phyloP scores from a whole-genome alignment of 192 early-diverging fungal species.

The Coemansia sp. region DNA sequence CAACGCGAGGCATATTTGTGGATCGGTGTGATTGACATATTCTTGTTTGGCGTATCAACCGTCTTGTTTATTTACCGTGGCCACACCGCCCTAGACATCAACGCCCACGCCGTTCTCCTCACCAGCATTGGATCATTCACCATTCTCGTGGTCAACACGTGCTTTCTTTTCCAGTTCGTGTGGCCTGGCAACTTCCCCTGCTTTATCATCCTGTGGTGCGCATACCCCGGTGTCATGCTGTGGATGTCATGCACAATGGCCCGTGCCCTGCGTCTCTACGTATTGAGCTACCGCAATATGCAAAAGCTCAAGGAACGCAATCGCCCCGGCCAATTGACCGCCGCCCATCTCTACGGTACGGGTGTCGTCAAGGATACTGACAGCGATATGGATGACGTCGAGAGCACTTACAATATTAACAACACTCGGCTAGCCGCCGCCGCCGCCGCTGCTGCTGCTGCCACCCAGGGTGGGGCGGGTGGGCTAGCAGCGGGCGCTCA shows the following conservation, averaged over 20 bases:
- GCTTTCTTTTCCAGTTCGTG: slow-evolving; percentile 54
- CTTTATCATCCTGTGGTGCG: slow-evolving; percentile 52
- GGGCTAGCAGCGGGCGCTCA: background rate
- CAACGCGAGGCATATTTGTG: slow-evolving; percentile 42
- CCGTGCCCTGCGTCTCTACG: slow-evolving; percentile 51
- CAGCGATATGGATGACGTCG: slow-evolving; percentile 10
- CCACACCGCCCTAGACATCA: slow-evolving; percentile 43
- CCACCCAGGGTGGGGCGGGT: background rate
- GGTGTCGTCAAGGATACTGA: slow-evolving; percentile 31
- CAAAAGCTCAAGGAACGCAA: slow-evolving; percentile 53
- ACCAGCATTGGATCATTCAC: slow-evolving; percentile 52
- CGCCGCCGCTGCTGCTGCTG: background rate
- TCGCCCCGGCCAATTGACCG: slow-evolving; percentile 49
- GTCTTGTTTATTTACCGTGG: slow-evolving; percentile 51
- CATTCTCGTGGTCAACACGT: slow-evolving; percentile 50
- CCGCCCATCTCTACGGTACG: slow-evolving; percentile 50
- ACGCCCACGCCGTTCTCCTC: slow-evolving; percentile 47
- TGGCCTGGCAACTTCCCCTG: slow-evolving; percentile 54
- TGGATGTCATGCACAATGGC: slow-evolving; percentile 54
- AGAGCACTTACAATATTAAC: slow-evolving; percentile 2
- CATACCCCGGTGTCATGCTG: slow-evolving; percentile 54
- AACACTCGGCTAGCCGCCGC: background rate
- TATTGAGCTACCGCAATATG: slow-evolving; percentile 50
- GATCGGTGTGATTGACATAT: slow-evolving; percentile 49
- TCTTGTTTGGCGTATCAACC: slow-evolving; percentile 41